phyloP scores from a whole-genome alignment of 768 basidiomycete genomes.

The Albatrellus ellisii region DNA sequence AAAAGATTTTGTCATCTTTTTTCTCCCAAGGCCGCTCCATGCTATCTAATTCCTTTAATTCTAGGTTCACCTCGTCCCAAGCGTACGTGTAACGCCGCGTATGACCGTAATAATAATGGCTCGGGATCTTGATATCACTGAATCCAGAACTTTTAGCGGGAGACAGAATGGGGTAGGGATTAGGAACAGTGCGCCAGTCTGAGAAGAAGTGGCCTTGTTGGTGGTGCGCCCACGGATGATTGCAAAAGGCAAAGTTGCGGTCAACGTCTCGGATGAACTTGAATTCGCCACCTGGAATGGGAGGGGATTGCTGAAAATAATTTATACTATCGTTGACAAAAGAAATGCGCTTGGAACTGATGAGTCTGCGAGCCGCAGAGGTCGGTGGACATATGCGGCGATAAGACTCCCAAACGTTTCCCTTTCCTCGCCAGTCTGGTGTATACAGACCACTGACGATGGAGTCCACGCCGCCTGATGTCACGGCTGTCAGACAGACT shows the following conservation, averaged over 20 bases:
- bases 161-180: conserved; percentile 88
- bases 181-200: conserved; percentile 84
- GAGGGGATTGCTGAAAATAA: conserved; percentile 17
- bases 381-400: conserved; percentile 80
- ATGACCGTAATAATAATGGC: conserved; percentile 89
- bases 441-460: conserved; percentile 39
- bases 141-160: conserved; percentile 82
- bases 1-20: conserved; percentile 82
- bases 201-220: conserved; percentile 95
- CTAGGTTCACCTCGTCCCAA: conserved; percentile 69
- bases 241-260: conserved; percentile 67
- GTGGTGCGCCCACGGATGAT: conserved; percentile 69
- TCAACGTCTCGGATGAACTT: conserved; percentile 49
- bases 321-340: conserved; percentile 21
- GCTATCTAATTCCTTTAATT: conserved; percentile 63
- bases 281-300: conserved; percentile 40
- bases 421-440: conserved; percentile 76
- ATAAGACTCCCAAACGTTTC: conserved; percentile 90
- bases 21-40: conserved; percentile 85
- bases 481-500: conserved; percentile 4
- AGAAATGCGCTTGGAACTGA: conserved; percentile 55
- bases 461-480: conserved; percentile 25
- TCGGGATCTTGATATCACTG: conserved; percentile 85
- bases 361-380: conserved; percentile 71
- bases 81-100: conserved; percentile 80